phyloP scores from a whole-genome alignment of 129 eudicot genomes.

The Flaveria bidentis region DNA sequence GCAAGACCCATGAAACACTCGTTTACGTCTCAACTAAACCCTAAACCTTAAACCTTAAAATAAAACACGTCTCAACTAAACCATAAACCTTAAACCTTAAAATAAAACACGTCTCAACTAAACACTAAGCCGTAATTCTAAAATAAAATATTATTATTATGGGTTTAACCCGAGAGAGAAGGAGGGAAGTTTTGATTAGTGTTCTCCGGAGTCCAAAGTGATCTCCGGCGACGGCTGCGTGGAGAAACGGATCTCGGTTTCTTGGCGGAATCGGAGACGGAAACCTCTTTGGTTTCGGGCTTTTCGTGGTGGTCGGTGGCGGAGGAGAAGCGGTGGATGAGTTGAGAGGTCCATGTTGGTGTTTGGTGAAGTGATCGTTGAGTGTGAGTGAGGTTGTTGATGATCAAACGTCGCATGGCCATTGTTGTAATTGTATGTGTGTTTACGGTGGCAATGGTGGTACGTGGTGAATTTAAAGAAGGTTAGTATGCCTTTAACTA shows the following conservation, averaged over 20 bases:
- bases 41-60: too few species aligned
- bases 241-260: slow-evolving; percentile 52
- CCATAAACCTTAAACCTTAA: too few species aligned
- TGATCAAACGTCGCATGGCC: slow-evolving; percentile 66
- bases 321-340: slow-evolving; percentile 40
- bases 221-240: slow-evolving; percentile 33
- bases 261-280: slow-evolving; percentile 47
- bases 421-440: slow-evolving; percentile 22
- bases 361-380: slow-evolving; percentile 27
- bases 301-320: slow-evolving; percentile 24
- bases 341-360: slow-evolving; percentile 48
- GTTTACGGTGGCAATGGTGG: neutral
- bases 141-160: too few species aligned
- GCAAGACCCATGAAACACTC: too few species aligned
- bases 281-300: slow-evolving; percentile 35
- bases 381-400: slow-evolving; percentile 39
- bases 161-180: slow-evolving; percentile 44
- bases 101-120: too few species aligned
- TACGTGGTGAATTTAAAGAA: slow-evolving; percentile 15
- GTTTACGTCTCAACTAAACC: too few species aligned
- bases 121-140: too few species aligned
- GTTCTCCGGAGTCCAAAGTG: slow-evolving; percentile 59
- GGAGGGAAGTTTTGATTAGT: slow-evolving; percentile 35
- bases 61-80: too few species aligned
- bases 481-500: neutral